phyloP scores from a whole-genome alignment of 139 green algal species.

The Pycnococcus provasolii region DNA sequence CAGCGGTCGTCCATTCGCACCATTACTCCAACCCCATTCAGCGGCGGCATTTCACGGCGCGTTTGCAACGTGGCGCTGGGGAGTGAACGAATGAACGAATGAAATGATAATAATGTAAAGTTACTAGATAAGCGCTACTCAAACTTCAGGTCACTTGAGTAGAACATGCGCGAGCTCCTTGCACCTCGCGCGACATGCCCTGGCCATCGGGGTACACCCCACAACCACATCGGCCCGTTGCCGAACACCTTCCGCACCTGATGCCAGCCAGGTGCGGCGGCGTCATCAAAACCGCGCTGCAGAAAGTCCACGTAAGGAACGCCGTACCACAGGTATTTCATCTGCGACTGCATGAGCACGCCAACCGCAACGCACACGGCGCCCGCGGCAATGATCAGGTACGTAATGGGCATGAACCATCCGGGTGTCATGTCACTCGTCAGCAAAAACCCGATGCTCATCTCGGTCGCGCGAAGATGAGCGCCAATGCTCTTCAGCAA shows the following conservation, averaged over 20 bases:
- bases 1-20: too few species aligned
- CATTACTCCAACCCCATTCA: too few species aligned
- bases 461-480: neutral
- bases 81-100: too few species aligned
- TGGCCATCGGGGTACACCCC: neutral
- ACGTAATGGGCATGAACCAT: neutral
- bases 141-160: too few species aligned
- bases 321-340: neutral
- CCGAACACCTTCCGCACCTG: conserved; percentile 5
- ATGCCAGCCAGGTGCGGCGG: neutral
- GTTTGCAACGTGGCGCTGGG: too few species aligned
- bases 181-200: too few species aligned
- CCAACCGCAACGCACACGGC: neutral
- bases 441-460: neutral
- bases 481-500: too few species aligned
- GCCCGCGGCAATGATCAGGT: neutral
- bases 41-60: too few species aligned
- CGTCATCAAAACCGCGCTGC: neutral
- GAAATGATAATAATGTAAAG: too few species aligned
- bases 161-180: too few species aligned
- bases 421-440: neutral
- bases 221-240: neutral
- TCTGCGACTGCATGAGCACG: neutral
- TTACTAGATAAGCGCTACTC: too few species aligned
- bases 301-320: neutral